Evolutionary conservation across 2,329 filamentous ascomycete genomes (phyloP), one percentile per base, ranked within the genome.

Genomic region (Zopfia rhizophila): DNA sequence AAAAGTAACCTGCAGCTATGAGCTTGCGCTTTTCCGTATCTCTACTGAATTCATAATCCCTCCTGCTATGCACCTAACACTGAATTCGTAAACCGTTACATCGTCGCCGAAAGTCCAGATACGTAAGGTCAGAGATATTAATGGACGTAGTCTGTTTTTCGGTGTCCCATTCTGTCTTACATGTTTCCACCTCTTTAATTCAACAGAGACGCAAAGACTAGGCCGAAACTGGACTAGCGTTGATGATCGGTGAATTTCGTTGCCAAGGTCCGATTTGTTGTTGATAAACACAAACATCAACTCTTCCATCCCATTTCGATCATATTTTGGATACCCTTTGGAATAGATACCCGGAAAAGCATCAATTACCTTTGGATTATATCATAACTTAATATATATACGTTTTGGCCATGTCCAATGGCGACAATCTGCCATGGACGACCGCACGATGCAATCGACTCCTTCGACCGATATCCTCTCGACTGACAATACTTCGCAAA

Each of bases 391-490:
- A 23, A 24, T 13, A 28, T 35, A 65, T 63, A 51, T 14, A 40
- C 24, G 28, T 14, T 13, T 40, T 12, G 27, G 52, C 27, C 35
- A 69, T 69, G 66, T 53, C 63, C 46, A 49, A 51, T 16, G 63
- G 63, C 48, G 66, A 66, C 48, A 58, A 60, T 22, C 50, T 70
- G 16, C 66, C 71, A 33, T 76, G 73, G 73, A 76, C 71, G 6
- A 70, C 72, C 12, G 65, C 70, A 32, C 70, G 73, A 28, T 76
- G 74, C 56, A 74, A 74, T 46, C 68, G 74, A 38, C 60, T 76
- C 4, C 63, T 76, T 1, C 66, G 74, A 29, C 73, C 73, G 11
- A 65, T 76, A 10, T 69, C 70, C 12, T 72, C 70, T 11, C 70
- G 73, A 50, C 66, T 76, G 33, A 56, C 62, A 19, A 71, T 71